These are phyloP conservation scores for Termitomyces sp. DNA, from an alignment of 768 basidiomycete genomes.

Conservation along the genomic window DNA sequence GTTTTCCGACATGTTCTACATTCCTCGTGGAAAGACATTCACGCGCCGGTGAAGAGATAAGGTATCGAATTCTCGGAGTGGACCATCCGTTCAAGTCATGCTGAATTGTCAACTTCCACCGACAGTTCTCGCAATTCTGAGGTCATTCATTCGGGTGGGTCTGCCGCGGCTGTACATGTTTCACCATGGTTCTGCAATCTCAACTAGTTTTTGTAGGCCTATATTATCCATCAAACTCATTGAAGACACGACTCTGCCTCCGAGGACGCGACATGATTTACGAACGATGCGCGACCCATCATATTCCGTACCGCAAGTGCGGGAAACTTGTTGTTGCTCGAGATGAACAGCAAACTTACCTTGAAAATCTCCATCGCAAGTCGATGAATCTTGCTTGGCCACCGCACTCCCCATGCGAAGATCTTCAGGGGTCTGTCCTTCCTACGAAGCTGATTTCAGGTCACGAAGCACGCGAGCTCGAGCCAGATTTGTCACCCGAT, in stretches of 20 bases:
- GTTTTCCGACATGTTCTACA: constrained; percentile 64
- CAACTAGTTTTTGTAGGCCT: constrained; percentile 44
- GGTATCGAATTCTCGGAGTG: constrained; percentile 33
- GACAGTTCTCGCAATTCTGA: constrained; percentile 88
- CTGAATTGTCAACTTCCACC: background rate
- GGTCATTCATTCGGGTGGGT: constrained; percentile 83
- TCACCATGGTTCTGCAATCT: background rate
- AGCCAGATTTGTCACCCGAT: constrained; percentile 73
- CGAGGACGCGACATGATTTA: constrained; percentile 86
- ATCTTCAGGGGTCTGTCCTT: constrained; percentile 31
- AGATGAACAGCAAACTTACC: constrained; percentile 59
- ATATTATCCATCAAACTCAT: constrained; percentile 77
- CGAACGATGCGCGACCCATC: constrained; percentile 54
- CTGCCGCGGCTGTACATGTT: background rate
- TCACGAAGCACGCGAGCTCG: constrained; percentile 62
- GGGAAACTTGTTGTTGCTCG: constrained; percentile 91
- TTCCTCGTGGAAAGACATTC: constrained; percentile 77
- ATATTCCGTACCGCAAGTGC: constrained; percentile 64
- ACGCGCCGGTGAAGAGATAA: constrained; percentile 80
- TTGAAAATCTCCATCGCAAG: constrained; percentile 63
- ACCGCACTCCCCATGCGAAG: constrained; percentile 25
- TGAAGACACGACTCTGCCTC: constrained; percentile 84
- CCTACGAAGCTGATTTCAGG: constrained; percentile 67
- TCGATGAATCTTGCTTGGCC: constrained; percentile 51
- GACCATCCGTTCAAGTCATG: background rate